Evolutionary conservation across 306 rosid genomes (phyloP).

Genomic region (Betula pendula): DNA sequence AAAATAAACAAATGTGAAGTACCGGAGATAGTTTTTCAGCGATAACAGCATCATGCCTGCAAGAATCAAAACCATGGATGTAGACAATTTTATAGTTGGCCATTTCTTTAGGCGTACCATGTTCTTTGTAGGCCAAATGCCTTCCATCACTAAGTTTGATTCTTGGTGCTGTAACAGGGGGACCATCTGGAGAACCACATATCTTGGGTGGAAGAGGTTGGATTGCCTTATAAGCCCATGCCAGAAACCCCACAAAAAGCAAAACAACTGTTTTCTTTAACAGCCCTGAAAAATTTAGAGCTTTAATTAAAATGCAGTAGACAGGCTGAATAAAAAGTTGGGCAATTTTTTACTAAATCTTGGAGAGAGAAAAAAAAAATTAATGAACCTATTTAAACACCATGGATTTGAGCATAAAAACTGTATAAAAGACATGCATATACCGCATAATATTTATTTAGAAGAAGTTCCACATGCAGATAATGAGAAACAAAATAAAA

Average conservation of each 20-base stretch:
- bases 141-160: conserved; percentile 86
- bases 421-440: neutral
- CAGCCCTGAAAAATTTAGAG: conserved; percentile 51
- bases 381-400: neutral
- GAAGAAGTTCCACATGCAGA: neutral
- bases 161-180: conserved; percentile 68
- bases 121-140: conserved; percentile 79
- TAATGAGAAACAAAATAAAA: neutral
- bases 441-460: neutral
- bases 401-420: conserved; percentile 8
- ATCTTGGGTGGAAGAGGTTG: conserved; percentile 73
- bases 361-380: neutral
- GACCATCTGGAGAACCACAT: conserved; percentile 81
- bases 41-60: conserved; percentile 63
- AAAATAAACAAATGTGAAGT: conserved; percentile 16
- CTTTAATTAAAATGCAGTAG: conserved; percentile 13
- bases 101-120: conserved; percentile 65
- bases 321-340: neutral
- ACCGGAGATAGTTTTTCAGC: conserved; percentile 59
- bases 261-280: conserved; percentile 49
- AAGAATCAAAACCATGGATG: conserved; percentile 59
- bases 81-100: conserved; percentile 64
- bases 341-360: neutral
- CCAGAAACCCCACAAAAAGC: conserved; percentile 59
- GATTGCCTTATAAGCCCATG: conserved; percentile 74